These are phyloP conservation scores for Kalmusia sp. DNA, from an alignment of 2,329 filamentous ascomycete species.

Conservation along the genomic window DNA sequence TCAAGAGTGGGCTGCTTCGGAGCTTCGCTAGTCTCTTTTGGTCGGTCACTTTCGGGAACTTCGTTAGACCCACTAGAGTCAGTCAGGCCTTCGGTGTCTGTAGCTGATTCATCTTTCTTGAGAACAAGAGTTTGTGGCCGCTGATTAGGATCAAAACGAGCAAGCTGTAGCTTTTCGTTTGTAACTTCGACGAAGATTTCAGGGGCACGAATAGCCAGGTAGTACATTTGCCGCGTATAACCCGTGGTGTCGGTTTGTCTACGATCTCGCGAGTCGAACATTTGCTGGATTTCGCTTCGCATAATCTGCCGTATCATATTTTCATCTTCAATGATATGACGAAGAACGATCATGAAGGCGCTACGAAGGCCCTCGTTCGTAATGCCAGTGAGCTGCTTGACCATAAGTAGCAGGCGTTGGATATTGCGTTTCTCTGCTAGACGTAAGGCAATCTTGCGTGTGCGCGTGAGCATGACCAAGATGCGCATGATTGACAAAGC, in stretches of 20 bases:
- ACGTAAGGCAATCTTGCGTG: slow-evolving; percentile 73
- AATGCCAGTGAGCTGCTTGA: slow-evolving; percentile 84
- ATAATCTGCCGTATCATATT: slow-evolving; percentile 90
- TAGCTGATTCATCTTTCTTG: slow-evolving; percentile 54
- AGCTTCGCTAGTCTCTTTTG: slow-evolving; percentile 40
- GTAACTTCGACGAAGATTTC: slow-evolving; percentile 86
- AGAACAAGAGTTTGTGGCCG: slow-evolving; percentile 61
- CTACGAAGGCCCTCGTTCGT: slow-evolving; percentile 77
- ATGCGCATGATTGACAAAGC: slow-evolving; percentile 84
- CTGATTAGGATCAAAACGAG: slow-evolving; percentile 65
- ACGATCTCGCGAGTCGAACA: slow-evolving; percentile 66
- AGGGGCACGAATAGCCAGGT: slow-evolving; percentile 81
- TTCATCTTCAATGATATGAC: slow-evolving; percentile 94
- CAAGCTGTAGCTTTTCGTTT: slow-evolving; percentile 81
- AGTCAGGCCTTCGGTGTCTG: slow-evolving; percentile 24
- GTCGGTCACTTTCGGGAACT: slow-evolving; percentile 42
- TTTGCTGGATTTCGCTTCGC: slow-evolving; percentile 83
- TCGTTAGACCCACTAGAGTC: slow-evolving; percentile 29
- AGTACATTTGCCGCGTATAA: slow-evolving; percentile 79
- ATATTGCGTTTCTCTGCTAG: slow-evolving; percentile 89
- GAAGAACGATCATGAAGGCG: slow-evolving; percentile 82
- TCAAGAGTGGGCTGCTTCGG: slow-evolving; percentile 61
- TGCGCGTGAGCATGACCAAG: slow-evolving; percentile 85
- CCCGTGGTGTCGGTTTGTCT: slow-evolving; percentile 69
- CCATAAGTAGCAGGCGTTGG: slow-evolving; percentile 90